Evolutionary conservation across 2,329 filamentous ascomycete species (phyloP), one percentile per base, ranked within the genome.

Genomic region (Anisogramma anomala): DNA sequence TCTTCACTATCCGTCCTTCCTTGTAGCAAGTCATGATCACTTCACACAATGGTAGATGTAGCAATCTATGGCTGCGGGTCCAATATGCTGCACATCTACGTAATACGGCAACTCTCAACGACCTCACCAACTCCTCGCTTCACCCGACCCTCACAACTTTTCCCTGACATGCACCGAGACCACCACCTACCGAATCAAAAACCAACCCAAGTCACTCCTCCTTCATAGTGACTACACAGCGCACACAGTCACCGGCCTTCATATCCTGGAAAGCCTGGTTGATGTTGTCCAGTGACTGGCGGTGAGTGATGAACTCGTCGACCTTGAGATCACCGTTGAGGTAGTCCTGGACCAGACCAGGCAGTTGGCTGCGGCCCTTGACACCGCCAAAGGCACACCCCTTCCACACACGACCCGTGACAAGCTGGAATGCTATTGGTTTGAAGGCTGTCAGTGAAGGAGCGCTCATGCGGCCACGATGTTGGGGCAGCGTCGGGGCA

Each of bases 241-340:
- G 84, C 57, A 98, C 94, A 66, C 91, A 98, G 65, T 96, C 88
- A 44, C 91, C 91, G 46, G 79, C 74, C 73, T 95, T 93, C 91
- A 98, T 98, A 54, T 83, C 78, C 50, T 86, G 77, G 58, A 71
- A 98, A 17, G 87, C 89, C 38, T 73, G 68, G 72, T 95, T 96
- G 65, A 98, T 94, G 56, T 83, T 77, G 44, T 68, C 66, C 35
- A 98, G 69, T 3, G 73, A 74, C 69, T 94, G 85, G 54, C 88
- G 79, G 69, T 98, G 91, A 25, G 91, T 98, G 68, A 98, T 96
- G 71, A 96, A 96, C 69, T 98, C 91, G 60, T 96, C 89, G 34
- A 96, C 89, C 79, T 95, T 96, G 59, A 98, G 80, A 58, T 82
- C 76, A 54, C 88, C 88, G 40, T 74, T 74, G 63, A 93, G 73